Evolutionary conservation across 208 protist species (phyloP), one percentile per base, ranked within the genome.

Genomic region (Acanthamoeba culbertsoni): DNA sequence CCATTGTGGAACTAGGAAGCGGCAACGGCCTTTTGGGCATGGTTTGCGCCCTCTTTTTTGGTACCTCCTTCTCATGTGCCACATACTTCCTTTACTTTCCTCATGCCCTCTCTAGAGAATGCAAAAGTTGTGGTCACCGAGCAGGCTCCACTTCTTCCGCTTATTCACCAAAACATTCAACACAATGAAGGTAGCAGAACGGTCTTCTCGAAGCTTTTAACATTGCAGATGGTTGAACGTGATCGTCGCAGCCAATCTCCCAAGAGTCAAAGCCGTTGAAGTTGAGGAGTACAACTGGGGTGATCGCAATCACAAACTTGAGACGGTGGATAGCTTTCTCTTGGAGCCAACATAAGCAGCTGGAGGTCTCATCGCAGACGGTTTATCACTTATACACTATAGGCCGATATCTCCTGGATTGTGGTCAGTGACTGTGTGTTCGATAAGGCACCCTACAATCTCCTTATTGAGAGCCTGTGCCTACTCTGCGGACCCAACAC

Each of bases 21-120:
- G 82, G 82, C n/a, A 90, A 90, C 42, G 82, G 82, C 35, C 82
- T 90, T 53, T 16, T 90, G n/a, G 82, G 82, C 53, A 90, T 90
- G 82, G 82, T 90, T 37, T 90, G 82, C 53, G 82, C 82, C 18
- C 57, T 71, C 23, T 71, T 90, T 4, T 90, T 90, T 33, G 82
- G 82, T 90, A 42, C 46, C 20, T 16, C 43, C 16, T 37, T 26
- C 59, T 46, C 5, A 31, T 55, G 14, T 35, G 20, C 71, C n/a
- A n/a, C n/a, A n/a, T n/a, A n/a, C n/a, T n/a, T n/a, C n/a, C n/a
- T n/a, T n/a, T n/a, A n/a, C n/a, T n/a, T n/a, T 20, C 26, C 59
- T 68, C 59, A 28, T 26, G n/a, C 7, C 12, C 12, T 26, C 59
- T 26, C n/a, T 23, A 90, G 82, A 90, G 2, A 20, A 62, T 46